These are phyloP conservation scores for Botrytis pseudocinerea DNA, from an alignment of 2,329 filamentous ascomycete species.

Conservation along the genomic window DNA sequence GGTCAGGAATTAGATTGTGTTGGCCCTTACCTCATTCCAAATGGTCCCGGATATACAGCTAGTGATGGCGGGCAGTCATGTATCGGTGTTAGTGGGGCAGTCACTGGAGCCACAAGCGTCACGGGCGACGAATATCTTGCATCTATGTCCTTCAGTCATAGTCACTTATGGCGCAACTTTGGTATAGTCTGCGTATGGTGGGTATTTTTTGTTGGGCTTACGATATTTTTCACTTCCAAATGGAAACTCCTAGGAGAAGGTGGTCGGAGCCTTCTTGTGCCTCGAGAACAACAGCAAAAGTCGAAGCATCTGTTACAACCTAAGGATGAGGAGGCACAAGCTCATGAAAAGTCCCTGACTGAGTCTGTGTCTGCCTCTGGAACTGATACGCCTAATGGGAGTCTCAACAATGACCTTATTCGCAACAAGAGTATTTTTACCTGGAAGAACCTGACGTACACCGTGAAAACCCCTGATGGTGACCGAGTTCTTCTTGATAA, in stretches of 20 bases:
- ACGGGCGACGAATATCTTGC: conserved; percentile 58
- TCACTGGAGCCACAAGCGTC: conserved; percentile 50
- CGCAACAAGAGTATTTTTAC: background rate
- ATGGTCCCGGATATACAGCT: background rate
- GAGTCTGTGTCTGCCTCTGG: conserved; percentile 63
- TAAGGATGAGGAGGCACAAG: conserved; percentile 52
- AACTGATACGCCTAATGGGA: background rate
- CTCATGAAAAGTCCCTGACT: conserved; percentile 53
- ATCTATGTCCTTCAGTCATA: conserved; percentile 54
- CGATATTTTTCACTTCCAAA: conserved; percentile 55
- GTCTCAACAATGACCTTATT: background rate
- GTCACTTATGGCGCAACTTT: conserved; percentile 60
- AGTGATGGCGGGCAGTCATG: background rate
- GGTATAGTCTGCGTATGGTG: conserved; percentile 64
- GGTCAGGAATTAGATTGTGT: conserved; percentile 42
- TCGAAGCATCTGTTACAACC: conserved; percentile 27
- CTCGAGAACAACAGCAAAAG: conserved; percentile 53
- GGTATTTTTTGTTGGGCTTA: conserved; percentile 58
- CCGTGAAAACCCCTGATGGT: conserved; percentile 59
- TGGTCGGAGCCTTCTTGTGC: conserved; percentile 59
- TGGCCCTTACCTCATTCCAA: background rate
- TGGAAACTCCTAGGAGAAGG: conserved; percentile 57
- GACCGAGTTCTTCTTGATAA: conserved; percentile 69
- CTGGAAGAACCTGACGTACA: conserved; percentile 48
- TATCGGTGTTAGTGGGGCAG: background rate